Evolutionary conservation across 306 rosid species (phyloP), one percentile per base, ranked within the genome.

Genomic region (Quillaja saponaria): DNA sequence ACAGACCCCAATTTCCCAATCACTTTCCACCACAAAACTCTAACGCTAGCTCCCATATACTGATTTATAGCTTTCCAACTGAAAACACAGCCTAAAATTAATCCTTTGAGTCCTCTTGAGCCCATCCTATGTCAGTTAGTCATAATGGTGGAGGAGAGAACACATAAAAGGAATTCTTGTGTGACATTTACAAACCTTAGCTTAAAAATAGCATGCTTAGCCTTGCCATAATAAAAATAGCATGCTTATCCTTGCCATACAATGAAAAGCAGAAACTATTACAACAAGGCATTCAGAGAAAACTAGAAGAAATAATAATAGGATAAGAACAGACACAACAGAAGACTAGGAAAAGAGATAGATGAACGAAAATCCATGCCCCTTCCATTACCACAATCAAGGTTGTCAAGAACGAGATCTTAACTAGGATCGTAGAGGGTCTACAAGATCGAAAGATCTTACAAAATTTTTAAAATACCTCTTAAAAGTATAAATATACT

Each of bases 141-240:
- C 18, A 13, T 15, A 15, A 53, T 18, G 19, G 53, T 49, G 47
- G 13, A 34, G 41, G 17, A 3, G 16, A 35, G 13, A 10, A 51
- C 57, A 25, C 57, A 52, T 52, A 8, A 19, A n/a, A 17, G 13
- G 8, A 6, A 4, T 15, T 19, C 16, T 6, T 54, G 12, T 34
- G 44, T 55, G 0, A 16, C 31, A n/a, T 55, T 15, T 14, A 41
- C 38, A 46, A 71, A 71, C 15, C 53, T 38, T 44, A 33, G 57
- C 57, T 13, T 21, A 51, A 51, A 51, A 10, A 25, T 6, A 25
- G 16, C 7, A 11, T 51, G 20, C 34, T 35, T 25, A 51, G 11
- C 57, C 13, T 14, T 20, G 38, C 50, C 50, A 4, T 3, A 17
- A n/a, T 35, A 51, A 51, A 51, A 10, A 25, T 6, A 25, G 16